Percentiles rank a stretch among this genome's conserved stretches.
phyloP scores from a whole-genome alignment of 176 grass and related monocot species.

The Saccharum spontaneum region DNA sequence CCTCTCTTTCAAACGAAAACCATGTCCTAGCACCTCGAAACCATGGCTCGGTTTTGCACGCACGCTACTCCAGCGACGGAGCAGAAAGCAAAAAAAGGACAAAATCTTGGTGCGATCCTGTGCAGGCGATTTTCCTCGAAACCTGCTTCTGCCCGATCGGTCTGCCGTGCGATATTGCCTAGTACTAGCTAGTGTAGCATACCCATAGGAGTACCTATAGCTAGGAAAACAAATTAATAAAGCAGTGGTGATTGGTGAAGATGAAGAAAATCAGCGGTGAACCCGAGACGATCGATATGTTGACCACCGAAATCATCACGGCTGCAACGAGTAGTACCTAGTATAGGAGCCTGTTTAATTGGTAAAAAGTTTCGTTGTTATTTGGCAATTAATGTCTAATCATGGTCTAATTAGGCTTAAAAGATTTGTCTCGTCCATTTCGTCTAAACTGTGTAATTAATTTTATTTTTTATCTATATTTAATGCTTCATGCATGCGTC shows the following conservation, averaged over 20 bases:
- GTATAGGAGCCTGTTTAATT: too few relatives aligned
- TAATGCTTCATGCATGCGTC: too few relatives aligned
- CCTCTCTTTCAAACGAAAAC: not conserved
- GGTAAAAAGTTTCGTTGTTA: too few relatives aligned
- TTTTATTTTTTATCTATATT: too few relatives aligned
- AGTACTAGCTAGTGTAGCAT: not conserved
- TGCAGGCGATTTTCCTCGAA: slow-evolving; percentile 13
- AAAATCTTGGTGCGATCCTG: slow-evolving; percentile 40
- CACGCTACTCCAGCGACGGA: not conserved
- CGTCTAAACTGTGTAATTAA: too few relatives aligned
- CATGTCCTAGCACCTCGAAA: slow-evolving; percentile 1
- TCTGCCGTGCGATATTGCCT: not conserved
- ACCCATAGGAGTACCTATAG: too few relatives aligned
- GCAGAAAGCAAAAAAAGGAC: slow-evolving; percentile 24
- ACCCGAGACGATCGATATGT: not conserved
- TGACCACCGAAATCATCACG: not conserved
- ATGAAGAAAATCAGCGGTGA: not conserved
- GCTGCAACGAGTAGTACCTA: not conserved
- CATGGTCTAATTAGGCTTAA: too few relatives aligned
- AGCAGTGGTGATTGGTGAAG: not conserved
- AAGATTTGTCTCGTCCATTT: too few relatives aligned
- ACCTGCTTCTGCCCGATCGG: not conserved
- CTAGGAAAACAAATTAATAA: too few relatives aligned
- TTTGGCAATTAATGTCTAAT: too few relatives aligned
- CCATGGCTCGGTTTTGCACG: not conserved